Percentiles rank a stretch among this genome's conserved stretches.
These are phyloP conservation scores for Camptophora hylomeconis DNA, from an alignment of 2,329 filamentous ascomycete genomes.

Conservation along the genomic window DNA sequence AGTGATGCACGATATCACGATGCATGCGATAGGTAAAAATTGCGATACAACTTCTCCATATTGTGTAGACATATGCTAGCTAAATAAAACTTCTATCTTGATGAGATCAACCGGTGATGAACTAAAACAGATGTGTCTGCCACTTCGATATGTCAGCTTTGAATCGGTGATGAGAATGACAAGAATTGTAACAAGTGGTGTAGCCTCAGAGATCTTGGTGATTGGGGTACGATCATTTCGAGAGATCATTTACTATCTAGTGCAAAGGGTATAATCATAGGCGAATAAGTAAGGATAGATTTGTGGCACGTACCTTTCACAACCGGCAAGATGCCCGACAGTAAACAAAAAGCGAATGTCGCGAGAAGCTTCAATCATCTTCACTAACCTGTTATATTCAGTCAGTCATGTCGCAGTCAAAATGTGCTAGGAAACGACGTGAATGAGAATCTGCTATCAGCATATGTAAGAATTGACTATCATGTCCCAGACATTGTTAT, in stretches of 20 bases:
- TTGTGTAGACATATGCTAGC: too few relatives aligned
- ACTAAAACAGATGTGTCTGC: too few relatives aligned
- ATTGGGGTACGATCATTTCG: constrained; percentile 43
- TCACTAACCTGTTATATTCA: not conserved
- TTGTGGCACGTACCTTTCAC: not conserved
- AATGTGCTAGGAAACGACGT: constrained; percentile 8
- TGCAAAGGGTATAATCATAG: constrained; percentile 48
- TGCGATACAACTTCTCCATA: too few relatives aligned
- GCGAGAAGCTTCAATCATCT: constrained; percentile 3
- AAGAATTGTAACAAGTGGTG: too few relatives aligned
- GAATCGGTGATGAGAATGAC: too few relatives aligned
- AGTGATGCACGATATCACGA: too few relatives aligned
- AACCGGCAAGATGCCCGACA: not conserved
- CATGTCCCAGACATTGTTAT: constrained; percentile 61
- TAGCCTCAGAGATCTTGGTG: constrained; percentile 63
- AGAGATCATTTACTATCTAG: constrained; percentile 57
- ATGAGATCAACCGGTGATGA: too few relatives aligned
- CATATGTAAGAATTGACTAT: constrained; percentile 99
- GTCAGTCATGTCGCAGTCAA: constrained; percentile 5
- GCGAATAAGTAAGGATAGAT: not conserved
- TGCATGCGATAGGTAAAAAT: too few relatives aligned
- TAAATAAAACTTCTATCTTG: too few relatives aligned
- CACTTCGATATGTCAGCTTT: too few relatives aligned
- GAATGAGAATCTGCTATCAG: constrained; percentile 43
- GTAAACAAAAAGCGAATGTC: constrained; percentile 2